Conservation (phyloP, 73 alveolate species). For the Paramecium octaurelia region DNA sequence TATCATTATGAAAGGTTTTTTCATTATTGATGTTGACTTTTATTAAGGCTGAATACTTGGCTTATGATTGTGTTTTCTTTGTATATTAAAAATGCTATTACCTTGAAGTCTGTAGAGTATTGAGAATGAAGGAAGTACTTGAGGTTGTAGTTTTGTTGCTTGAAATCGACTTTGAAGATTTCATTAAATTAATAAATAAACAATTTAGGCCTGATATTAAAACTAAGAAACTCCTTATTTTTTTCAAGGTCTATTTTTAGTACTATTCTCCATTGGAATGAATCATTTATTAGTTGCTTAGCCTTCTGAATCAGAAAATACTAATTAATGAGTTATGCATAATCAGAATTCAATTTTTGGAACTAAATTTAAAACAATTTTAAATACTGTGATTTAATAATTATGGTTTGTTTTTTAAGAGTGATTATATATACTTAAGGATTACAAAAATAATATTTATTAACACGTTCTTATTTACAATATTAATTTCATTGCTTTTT, state of each 20-base stretch:
- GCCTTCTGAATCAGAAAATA: background rate
- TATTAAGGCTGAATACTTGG: background rate
- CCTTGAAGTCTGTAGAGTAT: background rate
- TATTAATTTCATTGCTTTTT: background rate
- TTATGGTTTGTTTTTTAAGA: too few species aligned
- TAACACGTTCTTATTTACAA: too few species aligned
- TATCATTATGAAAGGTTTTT: background rate
- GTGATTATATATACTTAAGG: too few species aligned
- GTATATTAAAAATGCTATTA: background rate
- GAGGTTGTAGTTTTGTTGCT: background rate
- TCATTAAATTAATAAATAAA: background rate
- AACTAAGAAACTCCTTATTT: background rate
- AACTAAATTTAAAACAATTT: too few species aligned
- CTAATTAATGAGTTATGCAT: background rate
- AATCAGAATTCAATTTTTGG: too few species aligned
- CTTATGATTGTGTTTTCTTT: background rate
- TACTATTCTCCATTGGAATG: background rate
- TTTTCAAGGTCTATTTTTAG: background rate
- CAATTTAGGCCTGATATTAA: background rate
- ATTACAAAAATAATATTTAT: too few species aligned
- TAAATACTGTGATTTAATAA: too few species aligned
- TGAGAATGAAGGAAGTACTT: background rate
- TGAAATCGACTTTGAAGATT: background rate
- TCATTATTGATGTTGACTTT: background rate
- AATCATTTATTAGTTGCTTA: too few species aligned